These are phyloP conservation scores for Podila epigama DNA, from an alignment of 192 early-diverging fungal genomes.

Conservation along the genomic window DNA sequence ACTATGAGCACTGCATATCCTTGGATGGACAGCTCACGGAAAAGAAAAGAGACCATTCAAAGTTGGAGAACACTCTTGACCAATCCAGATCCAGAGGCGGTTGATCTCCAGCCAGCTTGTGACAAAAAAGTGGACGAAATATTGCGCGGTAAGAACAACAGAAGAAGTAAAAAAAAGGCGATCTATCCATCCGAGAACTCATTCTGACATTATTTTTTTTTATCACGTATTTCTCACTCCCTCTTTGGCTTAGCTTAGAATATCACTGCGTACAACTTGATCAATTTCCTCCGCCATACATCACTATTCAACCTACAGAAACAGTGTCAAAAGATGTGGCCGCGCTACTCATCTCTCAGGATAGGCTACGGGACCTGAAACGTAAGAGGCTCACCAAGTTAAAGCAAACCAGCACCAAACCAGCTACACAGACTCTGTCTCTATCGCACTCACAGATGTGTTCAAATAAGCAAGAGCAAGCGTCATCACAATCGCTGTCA, in stretches of 20 bases:
- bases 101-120: background rate
- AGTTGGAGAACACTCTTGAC: conserved; percentile 8
- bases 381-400: background rate
- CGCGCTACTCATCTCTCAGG: background rate
- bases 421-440: too few species aligned
- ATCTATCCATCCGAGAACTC: too few species aligned
- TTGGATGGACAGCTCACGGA: conserved; percentile 10
- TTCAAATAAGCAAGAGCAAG: too few species aligned
- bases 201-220: too few species aligned
- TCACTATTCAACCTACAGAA: background rate
- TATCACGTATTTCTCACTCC: too few species aligned
- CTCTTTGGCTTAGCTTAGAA: background rate
- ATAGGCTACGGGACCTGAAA: background rate
- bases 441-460: too few species aligned
- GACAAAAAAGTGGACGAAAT: too few species aligned
- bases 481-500: background rate
- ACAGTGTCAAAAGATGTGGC: background rate
- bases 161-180: too few species aligned
- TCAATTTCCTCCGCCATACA: conserved; percentile 5
- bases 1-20: conserved; percentile 1
- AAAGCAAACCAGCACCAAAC: background rate
- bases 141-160: too few species aligned
- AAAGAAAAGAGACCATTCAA: background rate
- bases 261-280: conserved; percentile 3
- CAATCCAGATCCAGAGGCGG: conserved; percentile 3